Base-by-base conservation (phyloP, 2,329 filamentous ascomycete genomes). In the Boeremia lycopersici region DNA sequence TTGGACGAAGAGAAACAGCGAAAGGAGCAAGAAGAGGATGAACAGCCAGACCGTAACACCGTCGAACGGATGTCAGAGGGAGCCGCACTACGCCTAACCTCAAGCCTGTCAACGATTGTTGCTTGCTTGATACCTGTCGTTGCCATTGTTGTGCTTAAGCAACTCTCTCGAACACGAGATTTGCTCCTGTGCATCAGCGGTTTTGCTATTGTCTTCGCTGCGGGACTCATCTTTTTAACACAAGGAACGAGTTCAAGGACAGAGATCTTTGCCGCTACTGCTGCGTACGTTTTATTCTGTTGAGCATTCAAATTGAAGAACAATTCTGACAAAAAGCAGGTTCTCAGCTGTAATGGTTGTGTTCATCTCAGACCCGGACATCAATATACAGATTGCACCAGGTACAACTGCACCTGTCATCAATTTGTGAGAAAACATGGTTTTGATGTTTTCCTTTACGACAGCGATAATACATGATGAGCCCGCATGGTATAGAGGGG, bases 191-290 rank as follows among this genome's bases (percentile, higher is more conserved):
- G 51, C 7, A 54, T 54, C 11, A 48, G 39, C 10, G 44, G 28
- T 1, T 48, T 54, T 6, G 44, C 51, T 1, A 11, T 44, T 0
- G 1, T 48, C 1, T 59, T 59, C 11, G 56, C 51, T 12, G 17
- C 49, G 1, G 35, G 25, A 1, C 26, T 61, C 17, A 56, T 61
- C 4, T 44, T 46, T 15, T 40, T 58, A n/a, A 58, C 51, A 2
- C 51, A 58, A 28, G 55, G 55, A 0, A 56, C 47, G 7, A 58
- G 43, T 15, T 43, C 55, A 6, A 46, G 58, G 15, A 54, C 46
- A 3, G 57, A 60, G 31, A 57, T 60, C 6, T 60, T 60, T 41
- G 47, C 57, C 13, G 57, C 57, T 2, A 60, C 57, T 26, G 57
- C 57, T 19, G 54, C 57, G 54, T 60, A 49, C 51, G 57, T 53